These are phyloP conservation scores for Kurtzmaniella quercitrusa DNA, from an alignment of 1,139 yeast genomes.

Conservation along the genomic window DNA sequence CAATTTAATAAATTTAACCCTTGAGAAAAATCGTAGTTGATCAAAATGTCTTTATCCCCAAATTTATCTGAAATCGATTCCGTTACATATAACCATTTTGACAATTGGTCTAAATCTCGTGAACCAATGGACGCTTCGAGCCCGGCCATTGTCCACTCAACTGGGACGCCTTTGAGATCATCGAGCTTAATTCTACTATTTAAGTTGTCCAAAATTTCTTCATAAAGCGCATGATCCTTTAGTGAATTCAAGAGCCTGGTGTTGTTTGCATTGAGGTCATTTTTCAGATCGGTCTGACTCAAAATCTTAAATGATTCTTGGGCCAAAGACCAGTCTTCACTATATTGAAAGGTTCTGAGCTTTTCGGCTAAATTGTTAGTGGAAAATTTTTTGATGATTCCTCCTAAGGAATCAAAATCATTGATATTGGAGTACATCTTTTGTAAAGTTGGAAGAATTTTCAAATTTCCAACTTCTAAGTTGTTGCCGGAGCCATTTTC, in stretches of 20 bases:
- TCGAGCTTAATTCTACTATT: constrained; percentile 24
- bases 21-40: constrained; percentile 63
- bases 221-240: constrained; percentile 39
- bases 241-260: constrained; percentile 37
- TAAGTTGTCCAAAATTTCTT: constrained; percentile 35
- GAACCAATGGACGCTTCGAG: constrained; percentile 69
- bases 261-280: constrained; percentile 25
- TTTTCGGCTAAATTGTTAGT: constrained; percentile 67
- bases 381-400: constrained; percentile 72
- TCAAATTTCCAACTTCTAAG: constrained; percentile 25
- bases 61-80: constrained; percentile 25
- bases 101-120: constrained; percentile 50
- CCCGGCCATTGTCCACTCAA: constrained; percentile 64
- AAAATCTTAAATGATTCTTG: constrained; percentile 79
- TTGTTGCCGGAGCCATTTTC: constrained; percentile 31
- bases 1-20: constrained; percentile 45
- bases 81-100: constrained; percentile 50
- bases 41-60: constrained; percentile 51
- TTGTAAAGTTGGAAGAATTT: constrained; percentile 55
- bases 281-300: constrained; percentile 36
- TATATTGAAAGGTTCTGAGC: constrained; percentile 74
- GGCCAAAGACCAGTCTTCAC: constrained; percentile 84
- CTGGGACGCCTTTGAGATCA: constrained; percentile 24
- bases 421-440: constrained; percentile 81
- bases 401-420: constrained; percentile 88